Base-by-base conservation (phyloP, 2,329 filamentous ascomycete genomes). In the Sporothrix curviconia region DNA sequence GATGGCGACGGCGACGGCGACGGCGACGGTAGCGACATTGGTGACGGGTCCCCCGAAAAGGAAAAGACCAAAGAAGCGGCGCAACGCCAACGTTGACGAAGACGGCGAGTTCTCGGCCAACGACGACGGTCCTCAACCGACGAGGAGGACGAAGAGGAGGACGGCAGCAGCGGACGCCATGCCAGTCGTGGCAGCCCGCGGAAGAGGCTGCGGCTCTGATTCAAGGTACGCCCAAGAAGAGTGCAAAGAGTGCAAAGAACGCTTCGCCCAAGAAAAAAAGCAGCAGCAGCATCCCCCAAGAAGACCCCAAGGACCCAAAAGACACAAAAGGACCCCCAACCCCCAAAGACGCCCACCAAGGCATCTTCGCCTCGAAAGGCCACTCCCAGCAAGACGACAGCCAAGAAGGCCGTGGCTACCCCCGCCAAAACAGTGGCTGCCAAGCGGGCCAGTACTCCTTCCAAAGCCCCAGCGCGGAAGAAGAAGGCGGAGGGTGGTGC, bases 201-300 rank as follows among this genome's bases (percentile, higher is more conserved):
- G n/a, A n/a, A n/a, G 49, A 51, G 22, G 49, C 9, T 25, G 49
- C 22, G 15, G 49, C 49, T 9, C 19, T 28, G 28, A 39, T 51
- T 12, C 61, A 63, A 67, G 66, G 64, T 67, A 51, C 34, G 49
- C 36, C 22, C 8, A 67, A 47, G 22, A 34, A 61, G 62, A 64
- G 53, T 58, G 40, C 50, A 40, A 60, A 43, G 25, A 60, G 52
- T 36, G 54, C 52, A 52, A 56, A 40, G 43, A 49, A 32, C 24
- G 15, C 42, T 7, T 14, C 37, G 47, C 44, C 30, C 19, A 56
- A 49, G 43, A 55, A 51, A 34, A 3, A 15, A 4, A 34, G n/a
- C n/a, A n/a, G n/a, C n/a, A n/a, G n/a, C 30, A 11, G 24, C 12
- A 7, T 30, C 49, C 7, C 46, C 52, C 24, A 53, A 53, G 17